phyloP scores from a whole-genome alignment of 768 basidiomycete species.

The Serendipita sp. region DNA sequence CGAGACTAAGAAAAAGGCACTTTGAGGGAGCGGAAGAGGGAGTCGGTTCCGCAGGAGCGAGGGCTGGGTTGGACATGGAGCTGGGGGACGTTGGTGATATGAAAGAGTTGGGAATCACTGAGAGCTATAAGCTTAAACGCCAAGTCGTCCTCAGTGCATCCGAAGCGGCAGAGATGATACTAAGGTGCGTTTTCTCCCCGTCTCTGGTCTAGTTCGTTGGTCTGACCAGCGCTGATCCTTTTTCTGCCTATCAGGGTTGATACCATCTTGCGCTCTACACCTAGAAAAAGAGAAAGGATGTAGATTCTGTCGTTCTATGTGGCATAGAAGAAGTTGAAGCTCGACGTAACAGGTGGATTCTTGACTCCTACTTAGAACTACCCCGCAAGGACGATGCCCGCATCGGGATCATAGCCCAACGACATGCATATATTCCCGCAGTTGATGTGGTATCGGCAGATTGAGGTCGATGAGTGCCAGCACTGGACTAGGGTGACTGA shows the following conservation, averaged over 20 bases:
- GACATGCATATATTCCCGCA: too few species aligned
- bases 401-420: too few species aligned
- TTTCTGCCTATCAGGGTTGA: conserved; percentile 45
- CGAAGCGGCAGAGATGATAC: conserved; percentile 97
- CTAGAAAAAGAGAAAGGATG: conserved; percentile 63
- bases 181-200: conserved; percentile 44
- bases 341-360: too few species aligned
- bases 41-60: conserved; percentile 32
- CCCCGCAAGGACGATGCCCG: too few species aligned
- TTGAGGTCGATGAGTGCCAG: too few species aligned
- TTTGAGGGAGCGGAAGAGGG: conserved; percentile 45
- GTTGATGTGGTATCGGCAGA: too few species aligned
- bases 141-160: conserved; percentile 90
- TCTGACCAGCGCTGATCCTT: not conserved
- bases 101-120: conserved; percentile 75
- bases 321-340: too few species aligned
- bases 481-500: too few species aligned
- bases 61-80: conserved; percentile 83
- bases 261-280: conserved; percentile 75
- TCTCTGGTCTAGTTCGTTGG: too few species aligned
- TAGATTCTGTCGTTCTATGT: not conserved
- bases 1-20: conserved; percentile 81
- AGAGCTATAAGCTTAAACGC: conserved; percentile 93
- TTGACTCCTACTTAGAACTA: too few species aligned
- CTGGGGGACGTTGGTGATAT: conserved; percentile 74